Evolutionary conservation across 331 rosid species (phyloP).

Genomic region (Pyrus hybrid): DNA sequence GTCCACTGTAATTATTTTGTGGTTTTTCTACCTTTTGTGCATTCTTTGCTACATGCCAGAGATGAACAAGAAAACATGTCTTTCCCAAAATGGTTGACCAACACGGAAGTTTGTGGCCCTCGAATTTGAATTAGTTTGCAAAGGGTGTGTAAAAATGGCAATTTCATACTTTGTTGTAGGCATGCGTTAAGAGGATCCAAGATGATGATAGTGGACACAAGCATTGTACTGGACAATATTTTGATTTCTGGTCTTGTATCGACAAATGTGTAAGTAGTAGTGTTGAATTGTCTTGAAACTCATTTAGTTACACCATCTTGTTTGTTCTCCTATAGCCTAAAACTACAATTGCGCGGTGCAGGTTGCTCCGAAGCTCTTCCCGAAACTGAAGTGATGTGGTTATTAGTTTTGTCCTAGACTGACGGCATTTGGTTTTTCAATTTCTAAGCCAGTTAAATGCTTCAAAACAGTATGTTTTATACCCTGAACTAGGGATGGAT

Average conservation of each 20-base stretch:
- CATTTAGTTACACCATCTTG: background rate
- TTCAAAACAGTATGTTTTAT: slow-evolving; percentile 23
- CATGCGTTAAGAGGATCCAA: slow-evolving; percentile 66
- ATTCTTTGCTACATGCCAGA: background rate
- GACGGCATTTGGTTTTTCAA: slow-evolving; percentile 14
- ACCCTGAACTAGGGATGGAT: slow-evolving; percentile 14
- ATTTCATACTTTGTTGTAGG: slow-evolving; percentile 32
- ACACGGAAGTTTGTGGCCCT: background rate
- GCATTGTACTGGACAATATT: slow-evolving; percentile 90
- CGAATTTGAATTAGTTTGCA: background rate
- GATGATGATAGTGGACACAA: slow-evolving; percentile 70
- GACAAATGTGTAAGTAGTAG: slow-evolving; percentile 78
- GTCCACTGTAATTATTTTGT: background rate
- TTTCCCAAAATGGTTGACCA: background rate
- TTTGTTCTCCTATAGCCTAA: slow-evolving; percentile 1
- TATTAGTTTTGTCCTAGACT: slow-evolving; percentile 3
- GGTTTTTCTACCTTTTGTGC: background rate
- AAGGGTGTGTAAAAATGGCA: background rate
- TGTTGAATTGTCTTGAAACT: background rate
- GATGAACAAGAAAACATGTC: background rate
- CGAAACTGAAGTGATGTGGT: slow-evolving; percentile 48
- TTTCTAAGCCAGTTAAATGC: slow-evolving; percentile 14
- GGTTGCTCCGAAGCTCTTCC: slow-evolving; percentile 60
- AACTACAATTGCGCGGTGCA: slow-evolving; percentile 25
- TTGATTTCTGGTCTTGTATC: slow-evolving; percentile 72